Conservation (phyloP, 306 rosid species). For the Psophocarpus tetragonolobus region DNA sequence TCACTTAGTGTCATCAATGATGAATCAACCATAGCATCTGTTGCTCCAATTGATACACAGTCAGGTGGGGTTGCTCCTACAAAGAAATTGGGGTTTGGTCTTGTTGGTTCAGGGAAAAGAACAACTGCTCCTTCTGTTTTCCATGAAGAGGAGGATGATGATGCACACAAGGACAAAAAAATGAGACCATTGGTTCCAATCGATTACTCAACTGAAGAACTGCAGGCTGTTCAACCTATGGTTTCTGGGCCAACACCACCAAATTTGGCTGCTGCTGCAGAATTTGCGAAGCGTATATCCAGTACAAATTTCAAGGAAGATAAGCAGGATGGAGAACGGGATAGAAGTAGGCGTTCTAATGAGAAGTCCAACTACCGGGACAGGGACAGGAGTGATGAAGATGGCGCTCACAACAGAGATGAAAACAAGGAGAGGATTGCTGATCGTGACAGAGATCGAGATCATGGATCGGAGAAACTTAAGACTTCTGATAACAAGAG, state of each 20-base stretch:
- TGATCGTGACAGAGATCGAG: slow-evolving; percentile 69
- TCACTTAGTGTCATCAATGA: slow-evolving; percentile 54
- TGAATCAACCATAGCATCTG: slow-evolving; percentile 55
- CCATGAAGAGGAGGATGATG: slow-evolving; percentile 93
- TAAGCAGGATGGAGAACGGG: slow-evolving; percentile 70
- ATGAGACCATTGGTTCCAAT: slow-evolving; percentile 99
- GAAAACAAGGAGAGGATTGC: slow-evolving; percentile 60
- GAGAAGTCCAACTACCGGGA: slow-evolving; percentile 77
- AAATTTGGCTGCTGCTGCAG: slow-evolving; percentile 98
- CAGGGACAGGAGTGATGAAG: slow-evolving; percentile 73
- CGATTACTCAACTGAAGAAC: slow-evolving; percentile 95
- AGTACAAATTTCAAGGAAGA: slow-evolving; percentile 76
- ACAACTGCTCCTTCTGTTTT: slow-evolving; percentile 89
- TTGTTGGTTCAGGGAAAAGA: slow-evolving; percentile 96
- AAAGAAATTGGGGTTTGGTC: slow-evolving; percentile 93
- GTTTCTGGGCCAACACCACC: slow-evolving; percentile 68
- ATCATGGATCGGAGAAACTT: slow-evolving; percentile 58
- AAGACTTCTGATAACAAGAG: slow-evolving; percentile 78
- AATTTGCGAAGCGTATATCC: slow-evolving; percentile 92
- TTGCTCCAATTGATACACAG: slow-evolving; percentile 57
- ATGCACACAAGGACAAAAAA: slow-evolving; percentile 91
- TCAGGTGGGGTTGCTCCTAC: slow-evolving; percentile 67
- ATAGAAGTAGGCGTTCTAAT: slow-evolving; percentile 72
- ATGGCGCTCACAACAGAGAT: slow-evolving; percentile 61
- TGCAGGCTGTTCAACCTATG: slow-evolving; percentile 80